phyloP scores from a whole-genome alignment of 139 green algal genomes.

The Nannochloris sp. region DNA sequence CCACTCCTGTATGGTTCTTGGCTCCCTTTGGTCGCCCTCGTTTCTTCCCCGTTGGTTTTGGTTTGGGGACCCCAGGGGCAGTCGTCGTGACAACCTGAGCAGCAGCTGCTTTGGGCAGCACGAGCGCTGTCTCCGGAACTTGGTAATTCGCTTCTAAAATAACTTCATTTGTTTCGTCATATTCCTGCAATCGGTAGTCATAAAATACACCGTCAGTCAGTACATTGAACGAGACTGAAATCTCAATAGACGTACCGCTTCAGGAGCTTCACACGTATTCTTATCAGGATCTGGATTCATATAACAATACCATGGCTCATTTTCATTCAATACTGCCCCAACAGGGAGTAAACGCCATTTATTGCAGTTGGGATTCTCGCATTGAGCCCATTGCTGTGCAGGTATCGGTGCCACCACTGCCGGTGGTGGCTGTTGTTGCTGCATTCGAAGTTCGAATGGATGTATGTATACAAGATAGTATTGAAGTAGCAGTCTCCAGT shows the following conservation, averaged over 20 bases:
- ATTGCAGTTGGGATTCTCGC: conserved; percentile 42
- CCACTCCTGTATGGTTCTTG: background rate
- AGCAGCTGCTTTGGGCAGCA: conserved; percentile 4
- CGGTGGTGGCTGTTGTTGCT: background rate
- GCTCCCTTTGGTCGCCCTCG: background rate
- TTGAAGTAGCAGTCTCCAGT: too few species aligned
- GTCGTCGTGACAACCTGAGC: background rate
- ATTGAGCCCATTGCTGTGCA: conserved; percentile 23
- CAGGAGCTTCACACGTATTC: conserved; percentile 29
- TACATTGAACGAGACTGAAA: too few species aligned
- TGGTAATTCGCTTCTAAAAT: background rate
- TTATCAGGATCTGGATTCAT: conserved; percentile 37
- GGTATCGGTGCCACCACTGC: conserved; percentile 1
- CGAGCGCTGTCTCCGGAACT: background rate
- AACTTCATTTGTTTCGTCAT: conserved; percentile 26
- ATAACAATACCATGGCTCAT: conserved; percentile 45
- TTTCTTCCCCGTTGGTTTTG: background rate
- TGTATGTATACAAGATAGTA: too few species aligned
- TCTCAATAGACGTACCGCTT: conserved; percentile 26
- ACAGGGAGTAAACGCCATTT: conserved; percentile 45
- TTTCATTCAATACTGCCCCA: conserved; percentile 23
- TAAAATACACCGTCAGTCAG: background rate
- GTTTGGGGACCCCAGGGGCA: too few species aligned
- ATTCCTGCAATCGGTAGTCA: conserved; percentile 14
- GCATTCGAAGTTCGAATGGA: too few species aligned